Percentiles rank a stretch among this genome's conserved stretches.
Evolutionary conservation across 2,329 filamentous ascomycete genomes (phyloP).

Genomic region (Ramularia collo-cygni): DNA sequence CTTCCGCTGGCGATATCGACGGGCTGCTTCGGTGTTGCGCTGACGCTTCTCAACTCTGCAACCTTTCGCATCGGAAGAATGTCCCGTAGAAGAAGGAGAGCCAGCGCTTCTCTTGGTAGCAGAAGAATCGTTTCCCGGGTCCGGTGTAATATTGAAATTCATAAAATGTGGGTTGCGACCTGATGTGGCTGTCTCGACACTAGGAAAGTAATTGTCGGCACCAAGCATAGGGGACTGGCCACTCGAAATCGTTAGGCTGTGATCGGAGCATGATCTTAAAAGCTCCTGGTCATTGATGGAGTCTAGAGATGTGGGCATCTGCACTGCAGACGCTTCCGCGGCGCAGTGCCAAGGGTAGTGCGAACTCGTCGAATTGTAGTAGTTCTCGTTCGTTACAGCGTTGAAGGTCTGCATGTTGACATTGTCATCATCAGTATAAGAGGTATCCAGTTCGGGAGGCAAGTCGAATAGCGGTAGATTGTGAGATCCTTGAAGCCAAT

Average conservation of each 20-base stretch:
- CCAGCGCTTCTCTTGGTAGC: not conserved
- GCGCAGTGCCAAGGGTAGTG: too few species aligned
- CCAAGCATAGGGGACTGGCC: not conserved
- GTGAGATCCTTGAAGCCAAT: not conserved
- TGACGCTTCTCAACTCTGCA: constrained; percentile 47
- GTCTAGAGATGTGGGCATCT: too few species aligned
- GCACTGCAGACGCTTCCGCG: too few species aligned
- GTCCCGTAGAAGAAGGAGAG: constrained; percentile 4
- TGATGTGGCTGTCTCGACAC: not conserved
- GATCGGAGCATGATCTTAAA: too few species aligned
- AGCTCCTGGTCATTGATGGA: too few species aligned
- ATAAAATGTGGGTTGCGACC: not conserved
- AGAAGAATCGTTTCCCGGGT: not conserved
- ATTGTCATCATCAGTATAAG: constrained; percentile 1
- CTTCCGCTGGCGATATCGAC: constrained; percentile 64
- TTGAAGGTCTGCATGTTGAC: constrained; percentile 1
- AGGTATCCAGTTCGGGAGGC: not conserved
- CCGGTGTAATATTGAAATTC: not conserved
- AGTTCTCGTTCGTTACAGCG: not conserved
- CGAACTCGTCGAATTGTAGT: too few species aligned
- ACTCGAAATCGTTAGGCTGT: not conserved
- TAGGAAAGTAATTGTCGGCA: not conserved
- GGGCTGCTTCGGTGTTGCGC: constrained; percentile 64
- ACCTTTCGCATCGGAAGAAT: constrained; percentile 7
- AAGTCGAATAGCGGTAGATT: not conserved